Conservation (phyloP, 2,329 filamentous ascomycete genomes). For the Nemania bipapillata region DNA sequence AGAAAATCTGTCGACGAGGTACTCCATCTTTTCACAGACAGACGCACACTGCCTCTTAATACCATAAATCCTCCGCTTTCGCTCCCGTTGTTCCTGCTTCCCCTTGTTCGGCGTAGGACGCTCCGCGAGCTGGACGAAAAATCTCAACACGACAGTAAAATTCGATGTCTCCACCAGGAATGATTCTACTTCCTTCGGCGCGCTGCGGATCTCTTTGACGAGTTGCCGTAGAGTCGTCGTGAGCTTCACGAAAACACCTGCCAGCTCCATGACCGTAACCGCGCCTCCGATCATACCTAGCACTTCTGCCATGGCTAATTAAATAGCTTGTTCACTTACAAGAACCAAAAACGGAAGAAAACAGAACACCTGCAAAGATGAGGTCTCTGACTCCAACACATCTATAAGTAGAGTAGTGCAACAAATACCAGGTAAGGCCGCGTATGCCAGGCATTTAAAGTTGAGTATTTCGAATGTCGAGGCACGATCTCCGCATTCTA, state of each 20-base stretch:
- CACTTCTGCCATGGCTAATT: conserved; percentile 21
- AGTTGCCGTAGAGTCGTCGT: conserved; percentile 21
- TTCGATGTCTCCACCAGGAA: conserved; percentile 28
- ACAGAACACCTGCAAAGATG: too few relatives aligned
- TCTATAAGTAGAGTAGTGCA: not conserved
- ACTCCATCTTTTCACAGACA: conserved; percentile 18
- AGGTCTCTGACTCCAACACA: not conserved
- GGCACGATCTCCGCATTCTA: not conserved
- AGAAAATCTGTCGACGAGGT: conserved; percentile 28
- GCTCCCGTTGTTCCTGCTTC: not conserved
- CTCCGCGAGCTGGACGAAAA: conserved; percentile 21
- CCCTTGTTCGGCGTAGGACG: not conserved
- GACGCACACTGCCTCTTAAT: conserved; percentile 24
- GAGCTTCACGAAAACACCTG: conserved; percentile 22
- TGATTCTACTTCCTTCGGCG: conserved; percentile 22
- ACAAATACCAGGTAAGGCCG: not conserved
- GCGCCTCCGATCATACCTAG: not conserved
- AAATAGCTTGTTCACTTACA: too few relatives aligned
- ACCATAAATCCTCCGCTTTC: conserved; percentile 4
- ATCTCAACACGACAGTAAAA: conserved; percentile 25
- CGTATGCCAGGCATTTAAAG: not conserved
- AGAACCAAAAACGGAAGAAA: too few relatives aligned
- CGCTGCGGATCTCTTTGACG: conserved; percentile 17
- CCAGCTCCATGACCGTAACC: conserved; percentile 25
- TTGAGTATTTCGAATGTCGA: not conserved